Evolutionary conservation across 2,329 filamentous ascomycete genomes (phyloP), one percentile per base, ranked within the genome.

Genomic region (Claviceps cyperi): DNA sequence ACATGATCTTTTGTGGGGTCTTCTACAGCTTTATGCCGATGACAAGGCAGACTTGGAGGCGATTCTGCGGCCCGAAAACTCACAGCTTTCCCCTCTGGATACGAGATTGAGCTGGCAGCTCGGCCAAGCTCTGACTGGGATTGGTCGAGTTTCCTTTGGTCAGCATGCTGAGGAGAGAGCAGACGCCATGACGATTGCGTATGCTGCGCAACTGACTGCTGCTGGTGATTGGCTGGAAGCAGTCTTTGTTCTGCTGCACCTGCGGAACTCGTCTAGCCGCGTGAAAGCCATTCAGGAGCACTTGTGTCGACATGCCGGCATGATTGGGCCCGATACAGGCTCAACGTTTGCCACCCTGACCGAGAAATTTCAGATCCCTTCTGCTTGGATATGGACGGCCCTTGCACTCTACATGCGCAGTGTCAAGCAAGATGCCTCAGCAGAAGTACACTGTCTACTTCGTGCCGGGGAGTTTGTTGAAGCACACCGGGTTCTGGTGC

Each of bases 51-150:
- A 76, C 46, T 63, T 94, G 2, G 86, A 87, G 57, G 78, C 83
- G 37, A 74, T 89, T 15, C 69, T 96, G 35, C 77, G 83, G 14
- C 86, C 89, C 0, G 81, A 87, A 59, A 87, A 87, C 55, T 80
- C 85, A 1, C 84, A 86, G 52, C 75, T 86, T 13, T 83, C 85
- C 36, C 81, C 83, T 3, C 70, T 94, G 47, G 82, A 90, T 56
- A 80, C 81, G 56, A 79, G 89, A 11, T 70, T 95, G 14, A 81
- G 80, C 36, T 98, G 92, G 82, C 90, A 96, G 64, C 75, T 98
- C 14, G 81, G 86, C 51, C 82, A 84, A 53, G 77, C 81, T 2
- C 70, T 89, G 50, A 66, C 63, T 49, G 72, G 66, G 32, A 73
- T 70, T 52, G 71, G 72, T 59, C 72, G 65, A 56, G 67, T 75